phyloP scores from a whole-genome alignment of 345 rosid species.

The Salix arbutifolia region DNA sequence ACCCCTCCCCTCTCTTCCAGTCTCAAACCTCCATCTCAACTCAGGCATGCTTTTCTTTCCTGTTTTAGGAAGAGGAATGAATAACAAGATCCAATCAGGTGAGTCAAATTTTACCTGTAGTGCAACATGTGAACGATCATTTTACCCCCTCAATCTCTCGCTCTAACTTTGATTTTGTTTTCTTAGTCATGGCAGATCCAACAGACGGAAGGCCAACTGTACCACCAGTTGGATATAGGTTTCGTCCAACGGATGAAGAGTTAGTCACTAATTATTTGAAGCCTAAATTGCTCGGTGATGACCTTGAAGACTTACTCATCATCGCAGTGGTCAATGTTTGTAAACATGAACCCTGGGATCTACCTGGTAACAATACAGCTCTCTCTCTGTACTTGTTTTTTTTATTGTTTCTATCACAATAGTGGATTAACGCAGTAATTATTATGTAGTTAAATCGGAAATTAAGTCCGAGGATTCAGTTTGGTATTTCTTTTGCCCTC shows the following conservation, averaged over 20 bases:
- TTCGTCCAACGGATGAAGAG: slow-evolving; percentile 45
- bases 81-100: background rate
- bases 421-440: background rate
- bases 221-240: slow-evolving; percentile 19
- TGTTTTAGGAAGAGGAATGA: slow-evolving; percentile 29
- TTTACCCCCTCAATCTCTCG: background rate
- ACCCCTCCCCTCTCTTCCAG: background rate
- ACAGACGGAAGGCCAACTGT: too few relatives aligned
- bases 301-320: background rate
- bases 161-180: background rate
- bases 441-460: slow-evolving; percentile 2
- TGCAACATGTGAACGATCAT: too few relatives aligned
- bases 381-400: background rate
- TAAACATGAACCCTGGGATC: slow-evolving; percentile 48
- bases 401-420: background rate
- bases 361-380: slow-evolving; percentile 24
- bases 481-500: slow-evolving; percentile 41
- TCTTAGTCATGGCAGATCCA: background rate
- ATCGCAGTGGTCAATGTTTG: slow-evolving; percentile 37
- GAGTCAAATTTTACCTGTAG: background rate
- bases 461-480: background rate
- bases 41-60: background rate
- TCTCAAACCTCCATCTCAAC: background rate
- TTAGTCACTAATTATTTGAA: slow-evolving; percentile 28
- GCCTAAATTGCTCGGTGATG: slow-evolving; percentile 14